phyloP scores from a whole-genome alignment of 176 grass and related monocot species.

The Oryza coarctata region DNA sequence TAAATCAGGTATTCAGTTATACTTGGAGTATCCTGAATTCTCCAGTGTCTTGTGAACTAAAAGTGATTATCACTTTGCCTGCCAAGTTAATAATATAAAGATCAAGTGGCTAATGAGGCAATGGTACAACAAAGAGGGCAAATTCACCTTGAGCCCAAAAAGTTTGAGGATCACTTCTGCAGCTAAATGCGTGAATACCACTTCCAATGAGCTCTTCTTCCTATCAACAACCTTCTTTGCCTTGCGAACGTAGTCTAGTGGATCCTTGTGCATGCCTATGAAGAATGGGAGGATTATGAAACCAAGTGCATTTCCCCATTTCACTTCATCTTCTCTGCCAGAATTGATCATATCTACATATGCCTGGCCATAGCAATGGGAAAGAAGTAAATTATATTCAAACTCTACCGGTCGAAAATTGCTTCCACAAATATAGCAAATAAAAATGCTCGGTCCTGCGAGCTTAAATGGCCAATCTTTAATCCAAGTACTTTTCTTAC shows the following conservation, averaged over 20 bases:
- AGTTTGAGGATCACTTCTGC: constrained; percentile 54
- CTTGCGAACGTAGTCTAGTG: constrained; percentile 70
- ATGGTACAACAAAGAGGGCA: background rate
- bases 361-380: constrained; percentile 39
- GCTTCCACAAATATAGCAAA: background rate
- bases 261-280: constrained; percentile 47
- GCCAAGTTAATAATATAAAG: background rate
- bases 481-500: constrained; percentile 26
- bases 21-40: background rate
- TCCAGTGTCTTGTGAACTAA: background rate
- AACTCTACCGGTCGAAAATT: background rate
- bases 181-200: constrained; percentile 57
- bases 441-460: no score
- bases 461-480: background rate
- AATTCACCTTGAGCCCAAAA: constrained; percentile 62
- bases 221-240: constrained; percentile 58
- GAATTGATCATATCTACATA: constrained; percentile 61
- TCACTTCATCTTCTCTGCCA: constrained; percentile 37
- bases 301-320: constrained; percentile 66
- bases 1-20: background rate
- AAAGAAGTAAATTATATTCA: background rate
- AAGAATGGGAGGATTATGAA: constrained; percentile 63
- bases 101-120: background rate
- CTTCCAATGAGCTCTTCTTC: constrained; percentile 83
- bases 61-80: background rate